These are phyloP conservation scores for Bryoerythrophyllum caledonicum DNA, from an alignment of 225 moss, liverwort and hornwort species.

Conservation along the genomic window DNA sequence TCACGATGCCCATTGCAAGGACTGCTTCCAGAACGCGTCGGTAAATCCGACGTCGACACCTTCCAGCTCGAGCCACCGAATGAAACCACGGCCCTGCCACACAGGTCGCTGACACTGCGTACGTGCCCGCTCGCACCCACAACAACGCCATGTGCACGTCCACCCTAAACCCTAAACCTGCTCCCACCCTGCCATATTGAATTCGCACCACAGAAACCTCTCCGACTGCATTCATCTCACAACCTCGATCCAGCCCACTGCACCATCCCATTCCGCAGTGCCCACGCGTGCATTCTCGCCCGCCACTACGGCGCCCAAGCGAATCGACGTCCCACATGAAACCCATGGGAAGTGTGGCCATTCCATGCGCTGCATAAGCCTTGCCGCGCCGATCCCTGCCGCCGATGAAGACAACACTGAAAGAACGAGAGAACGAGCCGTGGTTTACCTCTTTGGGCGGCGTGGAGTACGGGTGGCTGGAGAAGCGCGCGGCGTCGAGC, in stretches of 20 bases:
- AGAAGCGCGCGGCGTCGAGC: slow-evolving; percentile 84
- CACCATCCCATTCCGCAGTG: not conserved
- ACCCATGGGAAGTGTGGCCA: not conserved
- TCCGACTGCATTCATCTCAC: not conserved
- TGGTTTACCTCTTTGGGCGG: slow-evolving; percentile 82
- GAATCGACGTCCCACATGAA: not conserved
- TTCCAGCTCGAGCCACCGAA: slow-evolving; percentile 15
- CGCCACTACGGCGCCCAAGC: not conserved
- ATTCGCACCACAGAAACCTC: not conserved
- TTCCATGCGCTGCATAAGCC: not conserved
- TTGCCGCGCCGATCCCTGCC: not conserved
- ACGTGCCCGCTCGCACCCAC: not conserved
- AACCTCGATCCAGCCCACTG: not conserved
- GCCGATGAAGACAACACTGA: not conserved
- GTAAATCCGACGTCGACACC: not conserved
- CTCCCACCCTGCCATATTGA: not conserved
- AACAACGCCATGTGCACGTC: not conserved
- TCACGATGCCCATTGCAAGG: not conserved
- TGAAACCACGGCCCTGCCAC: slow-evolving; percentile 43
- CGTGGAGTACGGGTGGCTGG: slow-evolving; percentile 83
- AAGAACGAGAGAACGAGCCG: not conserved
- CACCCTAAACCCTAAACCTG: not conserved
- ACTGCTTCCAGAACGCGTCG: not conserved
- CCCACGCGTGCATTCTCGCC: not conserved
- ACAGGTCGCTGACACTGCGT: slow-evolving; percentile 59